phyloP scores from a whole-genome alignment of 306 rosid genomes.

The cucumber (Cucumis sativus) region DNA sequence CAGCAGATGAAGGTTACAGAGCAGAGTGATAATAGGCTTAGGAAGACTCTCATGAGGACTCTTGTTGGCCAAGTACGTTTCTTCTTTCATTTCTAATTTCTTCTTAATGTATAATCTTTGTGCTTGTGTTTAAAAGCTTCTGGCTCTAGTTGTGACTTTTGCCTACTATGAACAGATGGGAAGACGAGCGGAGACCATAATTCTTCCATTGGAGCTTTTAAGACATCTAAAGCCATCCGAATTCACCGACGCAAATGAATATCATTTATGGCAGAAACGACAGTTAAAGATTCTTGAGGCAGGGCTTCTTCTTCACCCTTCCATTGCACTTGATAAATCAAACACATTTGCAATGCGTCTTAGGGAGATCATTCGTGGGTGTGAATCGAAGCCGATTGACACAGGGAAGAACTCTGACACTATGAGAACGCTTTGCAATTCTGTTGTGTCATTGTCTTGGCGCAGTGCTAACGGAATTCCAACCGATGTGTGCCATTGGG shows the following conservation, averaged over 20 bases:
- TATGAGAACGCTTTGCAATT: slow-evolving; percentile 69
- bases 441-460: slow-evolving; percentile 87
- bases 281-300: slow-evolving; percentile 64
- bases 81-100: neutral
- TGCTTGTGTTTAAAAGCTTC: neutral
- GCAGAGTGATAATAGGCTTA: slow-evolving; percentile 63
- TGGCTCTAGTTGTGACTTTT: neutral
- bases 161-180: slow-evolving; percentile 36
- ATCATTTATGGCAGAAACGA: slow-evolving; percentile 82
- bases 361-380: slow-evolving; percentile 32
- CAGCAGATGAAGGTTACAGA: slow-evolving; percentile 90
- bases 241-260: slow-evolving; percentile 68
- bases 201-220: slow-evolving; percentile 78
- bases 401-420: slow-evolving; percentile 75
- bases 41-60: slow-evolving; percentile 77
- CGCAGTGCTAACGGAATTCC: slow-evolving; percentile 60
- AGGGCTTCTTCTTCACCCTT: slow-evolving; percentile 72
- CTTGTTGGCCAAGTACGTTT: slow-evolving; percentile 86
- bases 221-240: slow-evolving; percentile 77
- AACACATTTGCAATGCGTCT: slow-evolving; percentile 65
- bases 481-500: slow-evolving; percentile 91
- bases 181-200: slow-evolving; percentile 81
- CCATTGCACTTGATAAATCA: slow-evolving; percentile 34
- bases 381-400: slow-evolving; percentile 43
- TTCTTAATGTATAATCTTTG: neutral